phyloP scores from a whole-genome alignment of 1,284 basidiomycete genomes.

The Microbotryum scabiosae region DNA sequence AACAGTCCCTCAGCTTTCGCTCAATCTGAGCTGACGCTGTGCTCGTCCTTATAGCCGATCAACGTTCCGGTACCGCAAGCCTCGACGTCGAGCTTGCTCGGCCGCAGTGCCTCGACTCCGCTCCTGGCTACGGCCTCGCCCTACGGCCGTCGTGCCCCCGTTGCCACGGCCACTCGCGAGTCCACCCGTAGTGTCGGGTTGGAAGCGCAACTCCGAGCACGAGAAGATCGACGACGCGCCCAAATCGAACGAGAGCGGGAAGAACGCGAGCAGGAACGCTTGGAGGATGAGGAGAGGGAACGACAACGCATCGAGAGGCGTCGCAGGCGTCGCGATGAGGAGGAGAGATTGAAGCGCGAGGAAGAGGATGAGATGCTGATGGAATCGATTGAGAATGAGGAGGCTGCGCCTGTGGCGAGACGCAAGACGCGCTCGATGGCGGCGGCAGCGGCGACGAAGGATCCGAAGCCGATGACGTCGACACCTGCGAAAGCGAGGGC shows the following conservation, averaged over 20 bases:
- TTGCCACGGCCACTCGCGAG: background rate
- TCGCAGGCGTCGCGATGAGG: background rate
- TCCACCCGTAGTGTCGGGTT: constrained; percentile 8
- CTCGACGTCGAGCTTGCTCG: background rate
- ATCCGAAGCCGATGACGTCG: background rate
- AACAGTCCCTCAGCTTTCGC: too few species aligned
- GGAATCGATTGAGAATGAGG: constrained; percentile 4
- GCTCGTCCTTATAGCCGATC: too few species aligned
- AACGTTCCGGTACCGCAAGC: background rate
- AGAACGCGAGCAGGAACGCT: constrained; percentile 20
- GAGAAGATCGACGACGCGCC: constrained; percentile 20
- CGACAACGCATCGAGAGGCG: constrained; percentile 6
- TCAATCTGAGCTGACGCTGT: too few species aligned
- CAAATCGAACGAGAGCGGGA: constrained; percentile 18
- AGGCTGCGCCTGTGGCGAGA: background rate
- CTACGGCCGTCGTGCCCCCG: background rate
- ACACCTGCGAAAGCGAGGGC: constrained; percentile 3
- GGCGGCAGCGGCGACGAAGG: background rate
- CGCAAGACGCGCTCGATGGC: constrained; percentile 14
- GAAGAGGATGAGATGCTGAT: constrained; percentile 13
- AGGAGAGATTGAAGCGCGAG: constrained; percentile 16
- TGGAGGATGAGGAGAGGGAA: constrained; percentile 12
- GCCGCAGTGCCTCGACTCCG: background rate
- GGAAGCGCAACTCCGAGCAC: constrained; percentile 18
- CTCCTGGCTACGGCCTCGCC: constrained; percentile 2